Evolutionary conservation across 352 stramenopile genomes (phyloP).

Genomic region (Achlya hypogyna): DNA sequence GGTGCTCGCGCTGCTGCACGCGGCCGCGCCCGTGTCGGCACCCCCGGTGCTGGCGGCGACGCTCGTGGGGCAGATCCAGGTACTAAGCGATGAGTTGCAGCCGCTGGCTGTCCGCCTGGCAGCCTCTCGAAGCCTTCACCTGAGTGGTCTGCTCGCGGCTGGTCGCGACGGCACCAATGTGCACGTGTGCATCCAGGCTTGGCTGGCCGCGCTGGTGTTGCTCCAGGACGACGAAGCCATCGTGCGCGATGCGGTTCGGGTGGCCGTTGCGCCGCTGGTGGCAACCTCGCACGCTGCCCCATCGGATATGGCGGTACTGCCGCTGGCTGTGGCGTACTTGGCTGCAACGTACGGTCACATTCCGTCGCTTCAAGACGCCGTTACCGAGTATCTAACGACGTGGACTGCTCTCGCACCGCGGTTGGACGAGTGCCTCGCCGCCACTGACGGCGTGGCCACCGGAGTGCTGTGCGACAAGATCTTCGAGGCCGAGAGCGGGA

Average conservation of each 20-base stretch:
- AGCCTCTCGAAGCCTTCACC: constrained; percentile 39
- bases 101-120: constrained; percentile 49
- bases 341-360: constrained; percentile 29
- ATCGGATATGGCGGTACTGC: constrained; percentile 45
- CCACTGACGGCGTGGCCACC: constrained; percentile 29
- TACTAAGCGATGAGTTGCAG: constrained; percentile 37
- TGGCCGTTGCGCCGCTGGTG: constrained; percentile 31
- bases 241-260: constrained; percentile 29
- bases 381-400: constrained; percentile 30
- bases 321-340: constrained; percentile 40
- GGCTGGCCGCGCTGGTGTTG: constrained; percentile 45
- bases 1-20: constrained; percentile 40
- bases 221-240: constrained; percentile 61
- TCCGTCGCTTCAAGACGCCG: constrained; percentile 22
- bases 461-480: constrained; percentile 58
- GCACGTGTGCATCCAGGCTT: constrained; percentile 38
- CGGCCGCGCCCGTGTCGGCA: background rate
- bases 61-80: constrained; percentile 16
- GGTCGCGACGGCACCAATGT: background rate
- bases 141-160: constrained; percentile 35
- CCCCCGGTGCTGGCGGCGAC: constrained; percentile 16
- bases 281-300: background rate
- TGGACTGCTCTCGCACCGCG: constrained; percentile 33
- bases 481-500: constrained; percentile 71
- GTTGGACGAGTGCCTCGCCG: constrained; percentile 35